Conservation (phyloP, 805 yeast species). For the Myxozyma sirexii region DNA sequence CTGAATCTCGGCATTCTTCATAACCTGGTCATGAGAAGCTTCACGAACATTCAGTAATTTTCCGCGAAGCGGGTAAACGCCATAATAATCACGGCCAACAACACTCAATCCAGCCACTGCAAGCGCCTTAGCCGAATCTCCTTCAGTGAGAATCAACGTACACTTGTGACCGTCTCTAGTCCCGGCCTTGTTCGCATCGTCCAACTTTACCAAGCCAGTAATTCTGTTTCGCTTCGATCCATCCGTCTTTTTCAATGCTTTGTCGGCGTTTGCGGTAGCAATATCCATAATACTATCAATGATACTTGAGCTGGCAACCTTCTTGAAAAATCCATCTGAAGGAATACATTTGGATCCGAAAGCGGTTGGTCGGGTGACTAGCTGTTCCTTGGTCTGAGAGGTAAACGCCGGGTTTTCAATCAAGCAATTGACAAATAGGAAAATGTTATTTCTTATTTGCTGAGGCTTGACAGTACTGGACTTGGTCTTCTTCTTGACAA, state of each 20-base stretch:
- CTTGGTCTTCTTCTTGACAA: slow-evolving; percentile 69
- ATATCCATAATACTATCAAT: slow-evolving; percentile 71
- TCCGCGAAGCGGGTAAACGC: slow-evolving; percentile 95
- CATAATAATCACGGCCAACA: slow-evolving; percentile 92
- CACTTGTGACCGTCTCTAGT: slow-evolving; percentile 89
- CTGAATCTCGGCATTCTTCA: slow-evolving; percentile 91
- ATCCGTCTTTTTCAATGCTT: slow-evolving; percentile 82
- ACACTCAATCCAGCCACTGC: slow-evolving; percentile 94
- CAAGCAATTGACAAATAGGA: slow-evolving; percentile 84
- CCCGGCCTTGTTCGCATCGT: slow-evolving; percentile 96
- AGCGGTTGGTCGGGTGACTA: slow-evolving; percentile 84
- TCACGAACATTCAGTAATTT: slow-evolving; percentile 93
- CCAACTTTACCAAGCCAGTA: slow-evolving; percentile 85
- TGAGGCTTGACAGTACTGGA: slow-evolving; percentile 75
- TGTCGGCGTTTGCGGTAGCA: slow-evolving; percentile 86
- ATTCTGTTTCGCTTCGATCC: slow-evolving; percentile 81
- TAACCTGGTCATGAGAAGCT: slow-evolving; percentile 92
- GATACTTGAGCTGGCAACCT: slow-evolving; percentile 71
- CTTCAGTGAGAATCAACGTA: slow-evolving; percentile 92
- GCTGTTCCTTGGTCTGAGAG: slow-evolving; percentile 94
- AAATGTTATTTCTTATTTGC: slow-evolving; percentile 88
- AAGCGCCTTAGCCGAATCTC: slow-evolving; percentile 90
- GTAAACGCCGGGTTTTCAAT: slow-evolving; percentile 97
- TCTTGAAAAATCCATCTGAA: slow-evolving; percentile 73
- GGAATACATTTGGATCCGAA: slow-evolving; percentile 86